Base-by-base conservation (phyloP, 2,329 filamentous ascomycete genomes). In the Botrytis fabae region DNA sequence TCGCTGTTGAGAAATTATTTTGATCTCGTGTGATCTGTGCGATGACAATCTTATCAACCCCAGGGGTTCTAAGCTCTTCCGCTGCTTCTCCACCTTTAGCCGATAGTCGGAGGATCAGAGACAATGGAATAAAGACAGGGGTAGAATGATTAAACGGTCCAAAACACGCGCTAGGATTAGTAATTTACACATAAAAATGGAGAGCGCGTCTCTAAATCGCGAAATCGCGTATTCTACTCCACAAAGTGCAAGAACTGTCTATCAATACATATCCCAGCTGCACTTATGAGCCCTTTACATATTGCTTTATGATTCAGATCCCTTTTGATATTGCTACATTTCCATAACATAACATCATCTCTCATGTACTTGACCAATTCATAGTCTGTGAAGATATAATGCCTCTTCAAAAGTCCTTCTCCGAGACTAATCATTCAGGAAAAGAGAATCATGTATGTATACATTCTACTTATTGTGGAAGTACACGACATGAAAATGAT, bases 401-500 rank as follows among this genome's bases (percentile, higher is more conserved):
- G 80, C 80, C 80, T 75, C 74, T 81, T 51, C 80, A 81, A 72
- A 81, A 80, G 72, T 82, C 81, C 4, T 82, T 81, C 71, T 81
- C 80, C 25, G 80, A 81, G 44, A 77, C 79, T 73, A 80, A 80
- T 71, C 79, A 81, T 71, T 80, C 80, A 25, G 66, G 75, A 54
- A 80, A 77, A 73, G 74, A 74, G 73, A 79, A 69, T 42, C 54
- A 75, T 69, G 79, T 79, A 77, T 65, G 66, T 61, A 57, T 62
- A 65, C 64, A n/a, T 40, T 64, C 20, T 62, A 42, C 20, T 25
- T 46, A 28, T 10, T 7, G 42, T 54, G 63, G 42, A 54, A 64
- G n/a, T n/a, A 25, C 28, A 46, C 9, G 20, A 38, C 4, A 25
- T 22, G 12, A 4, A 57, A 42, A 18, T 62, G 38, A 14, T 40